Percentiles rank a stretch among this genome's conserved stretches.
phyloP scores from a whole-genome alignment of 2,329 filamentous ascomycete species.

The Cyanodermella asteris region DNA sequence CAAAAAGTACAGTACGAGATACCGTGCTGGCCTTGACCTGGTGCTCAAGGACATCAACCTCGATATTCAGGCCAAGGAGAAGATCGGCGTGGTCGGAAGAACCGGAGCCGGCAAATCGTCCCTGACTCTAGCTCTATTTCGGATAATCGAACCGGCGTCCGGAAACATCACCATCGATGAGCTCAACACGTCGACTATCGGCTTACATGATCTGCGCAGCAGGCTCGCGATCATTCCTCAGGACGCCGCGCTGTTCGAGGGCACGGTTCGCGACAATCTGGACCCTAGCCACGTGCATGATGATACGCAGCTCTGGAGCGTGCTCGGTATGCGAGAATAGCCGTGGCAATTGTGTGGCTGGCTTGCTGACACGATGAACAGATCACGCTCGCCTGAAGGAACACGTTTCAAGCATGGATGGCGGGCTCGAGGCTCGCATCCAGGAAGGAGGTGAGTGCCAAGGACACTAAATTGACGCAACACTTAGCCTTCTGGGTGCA shows the following conservation, averaged over 20 bases:
- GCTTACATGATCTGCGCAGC: conserved; percentile 67
- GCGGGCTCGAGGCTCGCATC: conserved; percentile 72
- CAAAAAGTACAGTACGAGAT: conserved; percentile 82
- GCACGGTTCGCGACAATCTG: conserved; percentile 79
- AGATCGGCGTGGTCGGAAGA: conserved; percentile 90
- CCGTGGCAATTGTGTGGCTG: conserved; percentile 1
- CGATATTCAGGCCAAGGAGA: conserved; percentile 87
- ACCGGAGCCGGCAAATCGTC: conserved; percentile 94
- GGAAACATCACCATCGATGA: conserved; percentile 74
- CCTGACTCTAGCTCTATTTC: conserved; percentile 76
- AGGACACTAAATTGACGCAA: not conserved
- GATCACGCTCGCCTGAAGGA: conserved; percentile 89
- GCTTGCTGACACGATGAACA: conserved; percentile 22
- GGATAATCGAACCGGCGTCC: conserved; percentile 71
- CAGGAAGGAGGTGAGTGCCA: conserved; percentile 71
- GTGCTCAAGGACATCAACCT: conserved; percentile 85
- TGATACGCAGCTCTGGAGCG: conserved; percentile 93
- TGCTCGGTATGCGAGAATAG: conserved; percentile 44
- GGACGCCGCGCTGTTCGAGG: conserved; percentile 88
- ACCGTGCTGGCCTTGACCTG: conserved; percentile 70
- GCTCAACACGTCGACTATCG: conserved; percentile 75
- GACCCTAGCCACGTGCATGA: conserved; percentile 89
- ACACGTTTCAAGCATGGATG: conserved; percentile 66
- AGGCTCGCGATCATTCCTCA: conserved; percentile 93
- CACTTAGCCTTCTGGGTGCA: not conserved